A percentile compares a stretch with the other conserved stretches of the same genome.
Conservation (phyloP, 2,329 filamentous ascomycete genomes). For the Aureobasidium uvarum region DNA sequence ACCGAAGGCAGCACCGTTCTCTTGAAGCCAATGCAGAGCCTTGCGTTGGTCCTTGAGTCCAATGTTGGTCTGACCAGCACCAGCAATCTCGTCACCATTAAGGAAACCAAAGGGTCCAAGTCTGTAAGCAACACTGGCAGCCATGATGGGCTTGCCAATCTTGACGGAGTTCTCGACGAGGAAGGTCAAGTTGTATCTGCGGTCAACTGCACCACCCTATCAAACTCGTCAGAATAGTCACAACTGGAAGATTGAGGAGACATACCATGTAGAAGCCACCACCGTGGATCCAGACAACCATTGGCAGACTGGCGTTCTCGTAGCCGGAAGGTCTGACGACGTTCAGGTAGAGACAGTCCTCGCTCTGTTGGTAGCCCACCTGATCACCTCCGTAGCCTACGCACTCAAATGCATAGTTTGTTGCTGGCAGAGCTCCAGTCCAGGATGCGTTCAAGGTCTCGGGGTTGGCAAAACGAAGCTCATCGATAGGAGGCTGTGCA, state of each 20-base stretch:
- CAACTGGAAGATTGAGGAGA: not conserved
- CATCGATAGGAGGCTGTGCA: slow-evolving; percentile 32
- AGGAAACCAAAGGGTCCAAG: slow-evolving; percentile 69
- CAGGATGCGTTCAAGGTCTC: slow-evolving; percentile 35
- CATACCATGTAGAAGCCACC: slow-evolving; percentile 14
- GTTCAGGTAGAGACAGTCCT: slow-evolving; percentile 61
- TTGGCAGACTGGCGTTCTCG: slow-evolving; percentile 50
- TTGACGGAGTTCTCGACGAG: slow-evolving; percentile 52
- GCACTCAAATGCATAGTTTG: slow-evolving; percentile 40
- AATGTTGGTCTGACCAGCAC: slow-evolving; percentile 54
- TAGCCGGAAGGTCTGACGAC: slow-evolving; percentile 55
- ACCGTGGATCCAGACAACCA: slow-evolving; percentile 60
- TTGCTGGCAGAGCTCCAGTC: slow-evolving; percentile 40
- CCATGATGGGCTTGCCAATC: slow-evolving; percentile 54
- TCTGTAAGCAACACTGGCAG: slow-evolving; percentile 59
- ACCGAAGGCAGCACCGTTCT: slow-evolving; percentile 45
- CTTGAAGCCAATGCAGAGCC: slow-evolving; percentile 48
- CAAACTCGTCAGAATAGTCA: not conserved
- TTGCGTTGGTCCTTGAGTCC: slow-evolving; percentile 48
- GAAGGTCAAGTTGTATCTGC: slow-evolving; percentile 62
- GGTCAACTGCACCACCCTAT: slow-evolving; percentile 51
- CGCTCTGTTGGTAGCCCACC: slow-evolving; percentile 39
- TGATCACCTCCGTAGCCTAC: slow-evolving; percentile 38
- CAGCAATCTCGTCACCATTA: slow-evolving; percentile 53
- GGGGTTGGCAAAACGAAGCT: slow-evolving; percentile 32